Base-by-base conservation (phyloP, 306 rosid genomes). In the Carpinus viminea region DNA sequence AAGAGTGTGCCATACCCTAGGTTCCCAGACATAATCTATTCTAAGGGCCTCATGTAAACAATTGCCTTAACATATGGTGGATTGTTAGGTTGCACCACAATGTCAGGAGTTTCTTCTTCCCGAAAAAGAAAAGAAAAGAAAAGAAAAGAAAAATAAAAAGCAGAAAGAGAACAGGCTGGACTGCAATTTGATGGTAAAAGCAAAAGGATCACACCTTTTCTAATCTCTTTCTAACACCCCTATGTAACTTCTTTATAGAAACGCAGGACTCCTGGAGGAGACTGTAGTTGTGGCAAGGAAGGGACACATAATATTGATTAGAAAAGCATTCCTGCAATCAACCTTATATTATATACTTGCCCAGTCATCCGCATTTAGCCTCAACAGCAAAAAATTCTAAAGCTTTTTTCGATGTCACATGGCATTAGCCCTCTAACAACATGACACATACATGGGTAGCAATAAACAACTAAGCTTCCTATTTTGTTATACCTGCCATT, bases 151-250 rank as follows among this genome's bases (percentile, higher is more conserved):
- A 59, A 59, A 10, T 8, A 20, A 21, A 24, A 24, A 5, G 6
- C 7, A 59, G 65, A 24, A 24, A 59, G 15, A 59, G n/a, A 59
- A 59, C 36, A 28, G n/a, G 6, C 34, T 57, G 1, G 13, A 57
- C 31, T 20, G 13, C 8, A 24, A 64, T 31, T 64, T 15, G 24
- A 31, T 0, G 2, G 9, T 8, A 36, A 31, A 64, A 64, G 47
- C 70, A 16, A 64, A 64, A 64, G 68, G 68, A 61, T 41, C 68
- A 28, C 38, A 28, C 68, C 68, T 61, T 61, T 61, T 61, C 68
- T 61, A 61, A 61, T 61, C 1, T 61, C 41, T 28, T 12, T 61
- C n/a, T 41, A 41, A 41, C 45, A 41, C 45, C 45, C 45, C 45
- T 41, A 41, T 41, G 7, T 41, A 41, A 41, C 45, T 41, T 41